Evolutionary conservation across 139 green algal species (phyloP), one percentile per base, ranked within the genome.

Genomic region (Closterium sp.): DNA sequence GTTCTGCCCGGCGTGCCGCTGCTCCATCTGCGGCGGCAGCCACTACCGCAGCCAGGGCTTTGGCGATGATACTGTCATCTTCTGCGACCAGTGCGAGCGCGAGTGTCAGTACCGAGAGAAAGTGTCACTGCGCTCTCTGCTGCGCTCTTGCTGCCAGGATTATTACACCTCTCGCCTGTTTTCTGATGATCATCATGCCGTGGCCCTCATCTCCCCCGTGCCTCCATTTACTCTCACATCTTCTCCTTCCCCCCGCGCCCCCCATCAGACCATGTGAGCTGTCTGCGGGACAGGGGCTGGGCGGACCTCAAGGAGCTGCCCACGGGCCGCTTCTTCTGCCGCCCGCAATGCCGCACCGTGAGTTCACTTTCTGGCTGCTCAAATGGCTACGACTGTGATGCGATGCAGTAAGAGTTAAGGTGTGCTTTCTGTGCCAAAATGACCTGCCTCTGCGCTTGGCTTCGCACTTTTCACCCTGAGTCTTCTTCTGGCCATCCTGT

Each of bases 1-100:
- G 94, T 95, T 91, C 86, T 95, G 94, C 84, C 93, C 93, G 23
- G 28, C 91, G 6, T 95, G 93, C 88, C 86, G 93, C 33, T 95
- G 94, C 91, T 21, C 30, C 34, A 34, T 95, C 86, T 95, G 94
- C 81, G 92, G 94, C 19, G 36, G 34, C 32, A 90, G n/a, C 33
- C 30, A 95, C 30, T 95, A 94, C 66, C 34, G 43, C n/a, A 32
- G 76, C 0, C 34, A 76, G 16, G 93, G 84, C 9, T 95, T 95
- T 33, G 38, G 36, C 34, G 93, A 91, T 35, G n/a, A 93, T 81
- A 93, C 93, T 19, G 87, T 95, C 8, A 87, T 95, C 21, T 34
- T 95, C 31, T 95, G 94, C 84, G 94, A 95, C 93, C 91, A 95
- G 93, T 95, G 94, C 89, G 93, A 95, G 34, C 87, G 94, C 25